Conservation (phyloP, 1,284 basidiomycete genomes). For the Ceratobasidium sp. region DNA sequence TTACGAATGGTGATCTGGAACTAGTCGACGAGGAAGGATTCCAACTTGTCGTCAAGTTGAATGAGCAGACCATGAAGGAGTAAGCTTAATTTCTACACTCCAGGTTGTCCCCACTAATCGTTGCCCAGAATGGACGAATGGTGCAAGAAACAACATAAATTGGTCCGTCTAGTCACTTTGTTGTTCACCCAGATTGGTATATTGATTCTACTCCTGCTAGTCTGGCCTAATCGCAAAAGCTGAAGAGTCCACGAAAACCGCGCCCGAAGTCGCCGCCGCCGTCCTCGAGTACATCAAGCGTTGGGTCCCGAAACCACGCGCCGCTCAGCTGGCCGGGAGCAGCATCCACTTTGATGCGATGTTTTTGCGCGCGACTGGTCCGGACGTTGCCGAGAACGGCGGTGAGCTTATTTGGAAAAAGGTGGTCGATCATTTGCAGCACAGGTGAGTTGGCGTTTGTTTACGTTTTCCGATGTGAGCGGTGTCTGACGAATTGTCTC, state of each 20-base stretch:
- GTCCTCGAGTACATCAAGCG: constrained; percentile 79
- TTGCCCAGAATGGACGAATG: constrained; percentile 76
- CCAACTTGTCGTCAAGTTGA: constrained; percentile 75
- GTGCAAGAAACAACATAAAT: constrained; percentile 79
- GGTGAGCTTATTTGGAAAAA: constrained; percentile 22
- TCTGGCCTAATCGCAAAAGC: constrained; percentile 80
- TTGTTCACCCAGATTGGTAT: background rate
- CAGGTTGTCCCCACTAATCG: background rate
- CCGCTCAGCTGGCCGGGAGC: constrained; percentile 82
- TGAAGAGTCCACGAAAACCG: constrained; percentile 70
- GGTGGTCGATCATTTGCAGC: constrained; percentile 25
- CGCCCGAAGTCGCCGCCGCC: constrained; percentile 65
- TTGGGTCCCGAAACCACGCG: constrained; percentile 74
- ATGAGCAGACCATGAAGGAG: constrained; percentile 72
- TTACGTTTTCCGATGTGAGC: background rate
- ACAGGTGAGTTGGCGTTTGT: constrained; percentile 14
- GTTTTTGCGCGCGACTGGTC: constrained; percentile 83
- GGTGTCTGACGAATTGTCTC: background rate
- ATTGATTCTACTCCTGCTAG: constrained; percentile 57
- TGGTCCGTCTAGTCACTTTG: constrained; percentile 60
- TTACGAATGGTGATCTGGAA: constrained; percentile 85
- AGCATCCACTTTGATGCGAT: constrained; percentile 82
- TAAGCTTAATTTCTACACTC: constrained; percentile 57
- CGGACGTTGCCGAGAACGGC: constrained; percentile 65
- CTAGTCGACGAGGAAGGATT: constrained; percentile 77